Conservation (phyloP, 768 basidiomycete genomes). For the Plicaturopsis crispa region DNA sequence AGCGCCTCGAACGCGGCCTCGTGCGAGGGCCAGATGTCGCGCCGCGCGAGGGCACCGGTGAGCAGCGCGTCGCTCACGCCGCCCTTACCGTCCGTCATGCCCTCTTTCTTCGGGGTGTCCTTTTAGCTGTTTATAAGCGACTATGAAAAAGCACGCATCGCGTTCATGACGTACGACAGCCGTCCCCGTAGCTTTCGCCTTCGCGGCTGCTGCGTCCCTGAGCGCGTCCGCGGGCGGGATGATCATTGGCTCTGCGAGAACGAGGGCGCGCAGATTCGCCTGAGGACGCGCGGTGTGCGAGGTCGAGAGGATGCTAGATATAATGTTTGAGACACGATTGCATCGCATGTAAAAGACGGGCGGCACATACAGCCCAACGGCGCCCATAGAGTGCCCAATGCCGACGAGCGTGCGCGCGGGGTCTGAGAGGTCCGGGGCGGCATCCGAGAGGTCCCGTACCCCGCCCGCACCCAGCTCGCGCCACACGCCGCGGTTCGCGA, state of each 20-base stretch:
- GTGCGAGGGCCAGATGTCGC: conserved; percentile 45
- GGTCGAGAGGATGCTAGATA: conserved; percentile 11
- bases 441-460: no score
- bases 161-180: no score
- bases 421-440: no score
- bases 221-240: no score
- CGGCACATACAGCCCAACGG: conserved; percentile 35
- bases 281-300: conserved; percentile 32
- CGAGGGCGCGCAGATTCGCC: conserved; percentile 28
- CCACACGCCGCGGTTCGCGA: conserved; percentile 39
- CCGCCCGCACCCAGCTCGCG: conserved; percentile 44
- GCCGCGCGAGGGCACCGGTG: conserved; percentile 26
- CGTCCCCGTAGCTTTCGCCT: conserved; percentile 6
- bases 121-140: no score
- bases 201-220: conserved; percentile 4
- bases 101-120: no score
- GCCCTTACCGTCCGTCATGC: no score
- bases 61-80: no score
- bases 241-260: conserved; percentile 42
- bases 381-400: conserved; percentile 52
- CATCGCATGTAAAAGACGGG: neutral
- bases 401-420: conserved; percentile 37
- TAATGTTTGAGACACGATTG: neutral
- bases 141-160: no score
- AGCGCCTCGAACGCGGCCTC: conserved; percentile 37